Conservation (phyloP, 1,284 basidiomycete genomes). For the Tylopilus sp. region DNA sequence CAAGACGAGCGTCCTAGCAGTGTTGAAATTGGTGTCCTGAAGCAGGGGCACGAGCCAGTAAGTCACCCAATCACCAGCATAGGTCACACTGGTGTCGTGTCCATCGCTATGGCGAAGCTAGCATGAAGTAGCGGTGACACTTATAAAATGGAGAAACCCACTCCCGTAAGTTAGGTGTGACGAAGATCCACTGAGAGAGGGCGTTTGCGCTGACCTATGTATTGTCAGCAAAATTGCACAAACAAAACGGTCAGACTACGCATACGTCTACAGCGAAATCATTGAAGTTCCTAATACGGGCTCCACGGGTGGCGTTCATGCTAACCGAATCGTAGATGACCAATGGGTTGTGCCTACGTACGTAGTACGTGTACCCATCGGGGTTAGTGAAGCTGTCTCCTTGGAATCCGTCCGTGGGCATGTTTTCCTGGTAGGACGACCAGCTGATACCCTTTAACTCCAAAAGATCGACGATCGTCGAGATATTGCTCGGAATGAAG, state of each 20-base stretch:
- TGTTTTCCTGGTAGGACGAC: slow-evolving; percentile 55
- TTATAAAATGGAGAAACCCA: slow-evolving; percentile 6
- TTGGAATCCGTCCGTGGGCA: slow-evolving; percentile 52
- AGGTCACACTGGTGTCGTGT: slow-evolving; percentile 56
- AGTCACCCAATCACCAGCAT: slow-evolving; percentile 45
- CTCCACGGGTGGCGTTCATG: slow-evolving; percentile 38
- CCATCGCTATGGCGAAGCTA: slow-evolving; percentile 27
- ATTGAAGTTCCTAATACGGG: slow-evolving; percentile 59
- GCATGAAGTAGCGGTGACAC: not conserved
- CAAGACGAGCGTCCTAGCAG: slow-evolving; percentile 48
- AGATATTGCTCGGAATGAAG: slow-evolving; percentile 39
- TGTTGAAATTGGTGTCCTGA: slow-evolving; percentile 45
- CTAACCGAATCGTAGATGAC: slow-evolving; percentile 50
- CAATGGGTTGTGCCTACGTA: slow-evolving; percentile 58
- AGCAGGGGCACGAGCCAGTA: slow-evolving; percentile 56
- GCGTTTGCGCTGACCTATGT: slow-evolving; percentile 34
- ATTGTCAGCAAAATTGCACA: not conserved
- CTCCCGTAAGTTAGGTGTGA: slow-evolving; percentile 55
- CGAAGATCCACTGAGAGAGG: slow-evolving; percentile 58
- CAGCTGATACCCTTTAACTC: slow-evolving; percentile 55
- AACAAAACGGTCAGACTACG: not conserved
- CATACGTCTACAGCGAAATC: slow-evolving; percentile 50
- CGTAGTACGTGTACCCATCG: slow-evolving; percentile 45
- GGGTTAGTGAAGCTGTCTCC: slow-evolving; percentile 46
- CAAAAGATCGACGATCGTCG: slow-evolving; percentile 59